These are phyloP conservation scores for Phytophthora tentaculata DNA, from an alignment of 352 stramenopile genomes.

Conservation along the genomic window DNA sequence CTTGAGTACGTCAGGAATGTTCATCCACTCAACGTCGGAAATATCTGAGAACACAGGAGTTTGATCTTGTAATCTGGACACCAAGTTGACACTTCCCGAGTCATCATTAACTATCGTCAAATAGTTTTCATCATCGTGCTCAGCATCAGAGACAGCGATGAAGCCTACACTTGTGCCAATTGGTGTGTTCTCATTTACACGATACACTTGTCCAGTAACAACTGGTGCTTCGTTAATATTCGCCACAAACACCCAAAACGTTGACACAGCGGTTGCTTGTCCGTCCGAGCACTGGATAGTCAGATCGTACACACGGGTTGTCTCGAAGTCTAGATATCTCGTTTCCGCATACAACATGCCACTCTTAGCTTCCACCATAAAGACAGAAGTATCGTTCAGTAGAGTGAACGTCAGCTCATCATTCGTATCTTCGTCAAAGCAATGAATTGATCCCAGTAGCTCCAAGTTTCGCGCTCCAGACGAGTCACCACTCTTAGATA, in stretches of 20 bases:
- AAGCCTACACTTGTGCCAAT: conserved; percentile 16
- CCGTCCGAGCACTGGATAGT: conserved; percentile 50
- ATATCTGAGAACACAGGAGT: conserved; percentile 22
- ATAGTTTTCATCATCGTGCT: conserved; percentile 28
- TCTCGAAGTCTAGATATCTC: conserved; percentile 56
- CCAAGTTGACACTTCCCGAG: not conserved
- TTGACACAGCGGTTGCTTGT: conserved; percentile 9
- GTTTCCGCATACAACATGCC: conserved; percentile 52
- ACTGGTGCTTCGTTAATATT: conserved; percentile 64
- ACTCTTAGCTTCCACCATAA: conserved; percentile 48
- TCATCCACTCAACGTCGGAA: conserved; percentile 25
- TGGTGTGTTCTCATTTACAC: conserved; percentile 42
- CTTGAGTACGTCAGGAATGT: conserved; percentile 10
- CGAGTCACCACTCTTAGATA: not conserved
- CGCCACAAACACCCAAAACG: conserved; percentile 34
- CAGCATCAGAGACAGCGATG: conserved; percentile 21
- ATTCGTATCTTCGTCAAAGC: conserved; percentile 53
- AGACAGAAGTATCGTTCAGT: conserved; percentile 18
- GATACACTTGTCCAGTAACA: conserved; percentile 34
- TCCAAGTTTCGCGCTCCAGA: conserved; percentile 26
- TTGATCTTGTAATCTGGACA: conserved; percentile 17
- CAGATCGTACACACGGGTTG: conserved; percentile 33
- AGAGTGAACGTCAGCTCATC: conserved; percentile 45
- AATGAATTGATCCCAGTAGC: conserved; percentile 47
- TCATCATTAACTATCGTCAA: conserved; percentile 16